These are phyloP conservation scores for Solanum bulbocastanum DNA, from an alignment of 257 asterid genomes.

Conservation along the genomic window DNA sequence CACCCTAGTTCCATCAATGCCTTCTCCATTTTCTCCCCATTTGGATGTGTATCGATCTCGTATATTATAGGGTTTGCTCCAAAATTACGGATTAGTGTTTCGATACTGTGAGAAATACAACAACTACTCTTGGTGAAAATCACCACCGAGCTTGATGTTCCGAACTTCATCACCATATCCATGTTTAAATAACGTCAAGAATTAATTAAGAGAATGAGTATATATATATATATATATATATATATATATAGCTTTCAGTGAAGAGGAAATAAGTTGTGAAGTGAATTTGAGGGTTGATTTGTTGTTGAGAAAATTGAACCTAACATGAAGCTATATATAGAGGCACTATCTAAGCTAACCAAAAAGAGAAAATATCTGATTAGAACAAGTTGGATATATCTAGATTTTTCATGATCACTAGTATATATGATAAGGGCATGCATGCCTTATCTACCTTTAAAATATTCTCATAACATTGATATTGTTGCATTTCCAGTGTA, in stretches of 20 bases:
- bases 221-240: no score
- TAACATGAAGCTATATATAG: background rate
- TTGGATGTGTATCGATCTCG: background rate
- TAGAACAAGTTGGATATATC: background rate
- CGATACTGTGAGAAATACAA: background rate
- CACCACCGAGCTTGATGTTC: background rate
- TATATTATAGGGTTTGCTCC: background rate
- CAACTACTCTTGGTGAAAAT: background rate
- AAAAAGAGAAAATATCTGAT: background rate
- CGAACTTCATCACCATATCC: background rate
- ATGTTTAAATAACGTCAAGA: background rate
- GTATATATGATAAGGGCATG: background rate
- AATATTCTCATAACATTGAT: background rate
- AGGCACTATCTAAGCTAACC: background rate
- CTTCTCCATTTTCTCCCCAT: background rate
- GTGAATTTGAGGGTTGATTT: background rate
- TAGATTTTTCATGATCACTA: background rate
- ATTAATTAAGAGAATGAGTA: no score
- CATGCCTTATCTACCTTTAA: background rate
- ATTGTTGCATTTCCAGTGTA: background rate
- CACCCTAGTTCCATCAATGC: background rate
- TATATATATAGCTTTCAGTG: background rate
- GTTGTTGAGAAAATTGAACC: background rate
- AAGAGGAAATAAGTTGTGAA: background rate
- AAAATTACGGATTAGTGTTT: background rate